Conservation (phyloP, 2,329 filamentous ascomycete genomes). For the Teratosphaeria destructans region DNA sequence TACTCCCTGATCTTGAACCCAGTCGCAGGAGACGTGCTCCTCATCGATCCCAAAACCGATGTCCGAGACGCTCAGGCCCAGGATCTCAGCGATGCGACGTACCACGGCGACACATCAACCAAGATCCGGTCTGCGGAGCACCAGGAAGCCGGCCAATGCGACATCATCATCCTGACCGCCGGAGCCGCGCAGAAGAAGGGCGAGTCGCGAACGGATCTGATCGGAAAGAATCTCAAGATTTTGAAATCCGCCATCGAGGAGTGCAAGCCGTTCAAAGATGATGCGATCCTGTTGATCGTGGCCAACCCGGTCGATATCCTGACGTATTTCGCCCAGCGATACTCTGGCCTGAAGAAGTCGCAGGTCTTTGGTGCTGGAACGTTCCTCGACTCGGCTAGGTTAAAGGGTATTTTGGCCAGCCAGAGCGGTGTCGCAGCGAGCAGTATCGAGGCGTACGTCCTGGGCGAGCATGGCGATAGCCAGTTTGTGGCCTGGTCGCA, state of each 20-base stretch:
- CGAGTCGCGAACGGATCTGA: constrained; percentile 36
- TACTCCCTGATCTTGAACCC: constrained; percentile 42
- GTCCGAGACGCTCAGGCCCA: constrained; percentile 40
- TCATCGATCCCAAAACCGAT: constrained; percentile 41
- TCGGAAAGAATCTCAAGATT: constrained; percentile 40
- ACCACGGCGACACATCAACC: constrained; percentile 33
- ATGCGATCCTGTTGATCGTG: constrained; percentile 42
- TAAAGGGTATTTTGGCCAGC: constrained; percentile 36
- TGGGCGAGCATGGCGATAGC: constrained; percentile 41
- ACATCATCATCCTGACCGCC: constrained; percentile 46
- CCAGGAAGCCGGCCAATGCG: constrained; percentile 42
- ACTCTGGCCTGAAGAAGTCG: constrained; percentile 37
- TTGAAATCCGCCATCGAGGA: constrained; percentile 37
- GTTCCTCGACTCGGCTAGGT: constrained; percentile 41
- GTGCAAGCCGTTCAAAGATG: constrained; percentile 39
- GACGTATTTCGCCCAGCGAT: constrained; percentile 39
- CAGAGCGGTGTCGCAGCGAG: constrained; percentile 30
- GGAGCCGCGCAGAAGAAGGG: constrained; percentile 43
- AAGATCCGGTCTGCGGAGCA: constrained; percentile 29
- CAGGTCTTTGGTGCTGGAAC: constrained; percentile 47
- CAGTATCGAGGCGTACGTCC: constrained; percentile 34
- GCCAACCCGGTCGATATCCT: constrained; percentile 48
- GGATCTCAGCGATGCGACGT: constrained; percentile 44
- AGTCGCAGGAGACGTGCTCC: constrained; percentile 42
- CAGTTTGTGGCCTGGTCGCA: constrained; percentile 41